Evolutionary conservation across 345 rosid genomes (phyloP), one percentile per base, ranked within the genome.

Genomic region (Citrus maxima): DNA sequence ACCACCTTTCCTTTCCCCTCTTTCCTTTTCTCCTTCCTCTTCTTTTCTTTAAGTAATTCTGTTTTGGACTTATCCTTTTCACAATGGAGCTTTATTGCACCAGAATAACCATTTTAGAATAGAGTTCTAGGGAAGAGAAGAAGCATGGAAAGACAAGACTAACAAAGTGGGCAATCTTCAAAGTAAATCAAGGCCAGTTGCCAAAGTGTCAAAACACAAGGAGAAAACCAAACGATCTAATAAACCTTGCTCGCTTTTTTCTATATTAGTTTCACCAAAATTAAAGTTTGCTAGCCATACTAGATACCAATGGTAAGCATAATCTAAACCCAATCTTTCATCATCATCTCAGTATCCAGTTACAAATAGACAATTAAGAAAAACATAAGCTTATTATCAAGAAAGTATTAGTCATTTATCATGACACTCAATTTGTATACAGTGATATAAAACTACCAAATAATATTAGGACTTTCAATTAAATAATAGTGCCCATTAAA

Each of bases 31-130:
- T 80, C 73, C 79, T 80, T 84, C 70, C 61, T 77, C 67, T 72
- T 80, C 72, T 79, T 64, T 51, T 22, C 75, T 62, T 71, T 86
- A 71, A 60, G 67, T 49, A 80, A 82, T 83, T 81, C 83, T 38
- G 85, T 81, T 78, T 82, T 87, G 35, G 81, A 37, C 67, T 85
- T 87, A 80, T 79, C 84, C 68, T 32, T 75, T 58, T 82, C 82
- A 73, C 80, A 83, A 64, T 80, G 87, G 84, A 80, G 82, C 91
- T 88, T 88, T 86, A 27, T 61, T 51, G 82, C 83, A 85, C 90
- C 91, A 85, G 84, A 83, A 83, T 75, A 84, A 77, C 80, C 74
- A 74, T 74, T 87, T 87, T 77, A 87, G 85, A 79, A 83, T 42
- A 83, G 35, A 72, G 27, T 64, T 70, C 75, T 78, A 77, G 60